phyloP scores from a whole-genome alignment of 495 filamentous ascomycete species.

The Daldinia childiae region DNA sequence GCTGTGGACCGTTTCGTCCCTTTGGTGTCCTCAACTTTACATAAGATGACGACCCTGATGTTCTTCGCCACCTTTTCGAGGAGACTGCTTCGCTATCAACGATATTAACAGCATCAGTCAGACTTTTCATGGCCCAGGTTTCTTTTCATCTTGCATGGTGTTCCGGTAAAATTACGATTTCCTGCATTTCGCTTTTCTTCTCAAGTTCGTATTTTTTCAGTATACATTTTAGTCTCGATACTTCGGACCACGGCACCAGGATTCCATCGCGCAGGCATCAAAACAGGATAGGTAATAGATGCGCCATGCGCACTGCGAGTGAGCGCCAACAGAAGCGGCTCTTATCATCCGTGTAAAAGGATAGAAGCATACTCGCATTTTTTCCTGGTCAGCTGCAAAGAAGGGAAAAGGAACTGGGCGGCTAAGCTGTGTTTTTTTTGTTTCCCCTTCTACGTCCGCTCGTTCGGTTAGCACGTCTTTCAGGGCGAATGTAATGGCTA shows the following conservation, averaged over 20 bases:
- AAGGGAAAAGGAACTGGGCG: slow-evolving; percentile 26
- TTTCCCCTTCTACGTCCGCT: slow-evolving; percentile 4
- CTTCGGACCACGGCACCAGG: slow-evolving; percentile 39
- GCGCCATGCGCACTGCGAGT: slow-evolving; percentile 45
- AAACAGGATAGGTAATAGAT: slow-evolving; percentile 44
- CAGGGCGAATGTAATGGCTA: slow-evolving; percentile 24
- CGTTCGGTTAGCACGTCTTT: slow-evolving; percentile 18
- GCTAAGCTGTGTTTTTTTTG: slow-evolving; percentile 15
- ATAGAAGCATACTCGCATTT: slow-evolving; percentile 43
- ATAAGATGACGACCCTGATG: slow-evolving; percentile 29
- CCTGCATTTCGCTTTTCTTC: slow-evolving; percentile 34
- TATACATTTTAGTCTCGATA: slow-evolving; percentile 35
- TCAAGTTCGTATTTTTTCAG: slow-evolving; percentile 27
- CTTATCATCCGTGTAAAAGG: slow-evolving; percentile 32
- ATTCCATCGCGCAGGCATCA: slow-evolving; percentile 47
- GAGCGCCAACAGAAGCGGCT: slow-evolving; percentile 35
- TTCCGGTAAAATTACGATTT: slow-evolving; percentile 37
- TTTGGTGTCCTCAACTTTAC: slow-evolving; percentile 28
- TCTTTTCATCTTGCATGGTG: slow-evolving; percentile 36
- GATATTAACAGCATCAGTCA: slow-evolving; percentile 16
- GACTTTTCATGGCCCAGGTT: slow-evolving; percentile 16
- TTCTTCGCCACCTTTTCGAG: slow-evolving; percentile 13
- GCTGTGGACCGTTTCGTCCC: slow-evolving; percentile 8
- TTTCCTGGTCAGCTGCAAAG: slow-evolving; percentile 26
- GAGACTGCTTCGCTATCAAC: slow-evolving; percentile 8